Evolutionary conservation across 2,329 filamentous ascomycete species (phyloP), one percentile per base, ranked within the genome.

Genomic region (Metarhizium sp.): DNA sequence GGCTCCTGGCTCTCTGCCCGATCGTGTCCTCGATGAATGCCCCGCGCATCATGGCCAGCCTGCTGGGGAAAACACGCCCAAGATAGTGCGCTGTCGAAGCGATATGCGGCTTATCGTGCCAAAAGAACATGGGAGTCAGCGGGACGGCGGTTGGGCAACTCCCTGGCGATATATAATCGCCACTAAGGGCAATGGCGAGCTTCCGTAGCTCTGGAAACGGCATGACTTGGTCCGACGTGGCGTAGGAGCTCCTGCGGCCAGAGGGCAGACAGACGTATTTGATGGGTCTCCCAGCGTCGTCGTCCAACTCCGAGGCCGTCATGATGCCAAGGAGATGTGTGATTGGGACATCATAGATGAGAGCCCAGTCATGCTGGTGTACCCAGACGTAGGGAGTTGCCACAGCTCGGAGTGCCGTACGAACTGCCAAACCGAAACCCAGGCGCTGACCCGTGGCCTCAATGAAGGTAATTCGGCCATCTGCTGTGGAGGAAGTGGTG

Each of bases 71-170:
- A 1, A 81, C 73, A 0, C 73, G 69, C 0, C 66, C 60, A 0
- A 81, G 68, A 55, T 82, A 82, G 59, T 82, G 79, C 1, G 66
- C 59, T 0, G 70, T 74, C 3, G 71, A 73, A 1, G 75, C 78
- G 2, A 82, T 57, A 55, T 82, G 79, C 0, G 79, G 78, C 59
- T 82, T 82, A 57, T 82, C 79, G 55, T 81, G 78, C 79, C 79
- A 82, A 61, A 81, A 80, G 66, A 80, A 82, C 54, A 82, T 69
- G 0, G 79, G 79, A 1, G 79, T 81, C 45, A 82, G 63, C 0
- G 76, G 75, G 7, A 57, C 40, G 11, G 8, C 29, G 0, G 81
- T 63, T 14, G 61, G 58, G 16, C 16, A 2, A 18, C 32, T 38
- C n/a, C 34, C 29, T 6, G 36, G 11, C 36, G 45, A 32, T 2